phyloP scores from a whole-genome alignment of 1,139 yeast genomes.

The Diutina rugosa region DNA sequence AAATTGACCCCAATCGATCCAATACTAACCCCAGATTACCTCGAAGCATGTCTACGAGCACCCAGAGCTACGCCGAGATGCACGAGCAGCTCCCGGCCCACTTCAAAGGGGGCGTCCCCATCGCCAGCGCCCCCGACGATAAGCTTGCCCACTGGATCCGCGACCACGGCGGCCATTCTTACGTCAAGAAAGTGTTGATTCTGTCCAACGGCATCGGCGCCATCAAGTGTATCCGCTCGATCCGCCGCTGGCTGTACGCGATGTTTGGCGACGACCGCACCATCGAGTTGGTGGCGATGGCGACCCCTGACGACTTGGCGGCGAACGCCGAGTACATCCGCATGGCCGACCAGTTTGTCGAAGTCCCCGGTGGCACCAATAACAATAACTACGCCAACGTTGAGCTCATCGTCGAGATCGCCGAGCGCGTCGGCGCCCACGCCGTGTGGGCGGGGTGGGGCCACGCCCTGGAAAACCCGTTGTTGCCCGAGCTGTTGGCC shows the following conservation, averaged over 20 bases:
- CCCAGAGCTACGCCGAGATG: constrained; percentile 8
- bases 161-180: constrained; percentile 88
- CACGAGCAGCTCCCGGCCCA: constrained; percentile 45
- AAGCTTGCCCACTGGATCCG: constrained; percentile 76
- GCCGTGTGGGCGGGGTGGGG: constrained; percentile 99
- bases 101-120: constrained; percentile 70
- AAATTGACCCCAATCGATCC: background rate
- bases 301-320: constrained; percentile 94
- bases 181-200: constrained; percentile 74
- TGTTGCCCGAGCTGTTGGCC: constrained; percentile 85
- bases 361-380: constrained; percentile 98
- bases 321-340: constrained; percentile 97
- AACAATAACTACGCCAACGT: constrained; percentile 97
- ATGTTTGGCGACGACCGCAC: constrained; percentile 93
- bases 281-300: constrained; percentile 93
- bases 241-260: constrained; percentile 97
- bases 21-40: background rate
- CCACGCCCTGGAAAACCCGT: constrained; percentile 96
- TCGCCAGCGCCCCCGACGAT: constrained; percentile 59
- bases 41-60: background rate
- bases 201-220: constrained; percentile 99
- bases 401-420: constrained; percentile 90
- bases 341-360: constrained; percentile 98
- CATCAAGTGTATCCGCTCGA: constrained; percentile 92
- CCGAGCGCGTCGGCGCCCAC: constrained; percentile 91